Evolutionary conservation across 441 rosid genomes (phyloP).

Genomic region (Arabidopsis hybrid): DNA sequence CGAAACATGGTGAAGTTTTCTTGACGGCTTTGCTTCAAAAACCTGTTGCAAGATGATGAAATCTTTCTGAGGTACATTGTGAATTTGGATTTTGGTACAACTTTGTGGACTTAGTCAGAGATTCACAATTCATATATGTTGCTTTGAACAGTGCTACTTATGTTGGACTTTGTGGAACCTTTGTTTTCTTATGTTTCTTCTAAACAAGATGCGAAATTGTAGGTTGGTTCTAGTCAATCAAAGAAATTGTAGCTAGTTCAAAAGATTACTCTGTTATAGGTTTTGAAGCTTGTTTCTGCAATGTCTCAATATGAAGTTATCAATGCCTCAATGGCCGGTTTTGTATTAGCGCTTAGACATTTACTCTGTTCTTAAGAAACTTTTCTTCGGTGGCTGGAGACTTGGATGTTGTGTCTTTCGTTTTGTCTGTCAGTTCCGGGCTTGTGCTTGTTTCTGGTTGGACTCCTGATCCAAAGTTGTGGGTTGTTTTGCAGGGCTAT

Average conservation of each 20-base stretch:
- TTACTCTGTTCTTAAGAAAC: conserved; percentile 7
- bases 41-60: conserved; percentile 60
- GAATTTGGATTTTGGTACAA: not conserved
- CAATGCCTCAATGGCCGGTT: not conserved
- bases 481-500: conserved; percentile 27
- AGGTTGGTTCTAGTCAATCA: not conserved
- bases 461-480: conserved; percentile 18
- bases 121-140: not conserved
- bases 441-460: not conserved
- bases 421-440: not conserved
- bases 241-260: not conserved
- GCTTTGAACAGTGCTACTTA: not conserved
- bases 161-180: conserved; percentile 9
- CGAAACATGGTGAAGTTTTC: conserved; percentile 86
- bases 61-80: conserved; percentile 24
- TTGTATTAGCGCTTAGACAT: conserved; percentile 9
- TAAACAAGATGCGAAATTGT: not conserved
- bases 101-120: conserved; percentile 2
- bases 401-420: not conserved
- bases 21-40: conserved; percentile 90
- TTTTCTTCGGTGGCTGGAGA: not conserved
- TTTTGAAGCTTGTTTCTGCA: conserved; percentile 4
- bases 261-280: not conserved
- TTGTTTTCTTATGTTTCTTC: not conserved
- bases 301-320: not conserved